These are phyloP conservation scores for Saraca asoca DNA, from an alignment of 331 rosid genomes.

Conservation along the genomic window DNA sequence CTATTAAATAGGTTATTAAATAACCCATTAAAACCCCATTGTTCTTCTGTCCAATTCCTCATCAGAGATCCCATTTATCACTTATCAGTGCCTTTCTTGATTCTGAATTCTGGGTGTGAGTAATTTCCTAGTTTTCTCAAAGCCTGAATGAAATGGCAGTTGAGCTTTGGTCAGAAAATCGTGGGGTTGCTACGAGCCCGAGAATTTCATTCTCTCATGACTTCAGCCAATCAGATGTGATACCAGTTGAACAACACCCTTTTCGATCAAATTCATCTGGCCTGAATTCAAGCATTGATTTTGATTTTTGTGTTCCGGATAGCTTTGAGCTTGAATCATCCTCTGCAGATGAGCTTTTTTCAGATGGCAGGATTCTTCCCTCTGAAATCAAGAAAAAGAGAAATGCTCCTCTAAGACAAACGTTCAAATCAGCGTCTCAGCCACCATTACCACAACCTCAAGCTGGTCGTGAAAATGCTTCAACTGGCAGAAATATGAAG, in stretches of 20 bases:
- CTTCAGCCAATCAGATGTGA: constrained; percentile 58
- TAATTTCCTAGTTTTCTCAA: background rate
- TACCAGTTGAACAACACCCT: constrained; percentile 65
- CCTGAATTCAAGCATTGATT: constrained; percentile 66
- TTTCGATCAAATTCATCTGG: constrained; percentile 62
- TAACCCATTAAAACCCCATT: constrained; percentile 30
- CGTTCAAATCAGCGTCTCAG: constrained; percentile 24
- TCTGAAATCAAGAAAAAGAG: constrained; percentile 62
- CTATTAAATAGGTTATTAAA: constrained; percentile 26
- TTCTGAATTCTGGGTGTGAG: constrained; percentile 19
- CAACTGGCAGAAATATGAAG: constrained; percentile 33
- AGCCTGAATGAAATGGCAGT: constrained; percentile 47
- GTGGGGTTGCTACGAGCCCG: constrained; percentile 54
- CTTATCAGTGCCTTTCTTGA: background rate
- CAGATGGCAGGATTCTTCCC: constrained; percentile 69
- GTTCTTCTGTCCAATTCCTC: background rate
- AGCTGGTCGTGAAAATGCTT: constrained; percentile 9
- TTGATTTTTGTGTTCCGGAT: constrained; percentile 71
- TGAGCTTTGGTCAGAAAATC: constrained; percentile 63
- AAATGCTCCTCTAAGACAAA: constrained; percentile 32
- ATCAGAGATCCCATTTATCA: background rate
- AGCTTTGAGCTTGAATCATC: constrained; percentile 63
- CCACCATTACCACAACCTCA: constrained; percentile 36
- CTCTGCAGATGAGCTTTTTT: constrained; percentile 90
- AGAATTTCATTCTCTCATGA: constrained; percentile 86